Evolutionary conservation across 495 filamentous ascomycete genomes (phyloP).

Genomic region (Aspergillus ellipticus): DNA sequence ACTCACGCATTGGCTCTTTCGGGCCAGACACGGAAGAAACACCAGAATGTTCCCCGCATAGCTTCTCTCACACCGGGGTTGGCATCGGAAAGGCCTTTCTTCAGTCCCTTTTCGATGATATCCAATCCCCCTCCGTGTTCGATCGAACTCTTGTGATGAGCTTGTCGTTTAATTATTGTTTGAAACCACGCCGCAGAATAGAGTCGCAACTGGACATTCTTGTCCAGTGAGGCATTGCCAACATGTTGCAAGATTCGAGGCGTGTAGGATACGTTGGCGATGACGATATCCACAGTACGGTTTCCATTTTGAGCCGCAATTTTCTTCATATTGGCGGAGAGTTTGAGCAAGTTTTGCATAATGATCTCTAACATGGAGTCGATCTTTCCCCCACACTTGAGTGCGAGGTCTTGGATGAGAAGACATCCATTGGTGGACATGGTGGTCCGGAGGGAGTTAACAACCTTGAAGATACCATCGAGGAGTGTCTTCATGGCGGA

Average conservation of each 20-base stretch:
- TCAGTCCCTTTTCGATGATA: constrained; percentile 79
- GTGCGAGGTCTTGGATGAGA: constrained; percentile 81
- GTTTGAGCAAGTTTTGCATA: constrained; percentile 83
- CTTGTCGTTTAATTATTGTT: constrained; percentile 72
- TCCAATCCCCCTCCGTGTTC: constrained; percentile 82
- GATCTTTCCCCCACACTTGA: constrained; percentile 67
- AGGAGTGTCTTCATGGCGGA: constrained; percentile 66
- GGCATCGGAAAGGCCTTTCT: constrained; percentile 78
- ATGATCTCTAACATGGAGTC: constrained; percentile 89
- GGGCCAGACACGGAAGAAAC: constrained; percentile 72
- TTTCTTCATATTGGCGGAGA: constrained; percentile 84
- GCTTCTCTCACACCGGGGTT: constrained; percentile 83
- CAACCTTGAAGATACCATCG: constrained; percentile 86
- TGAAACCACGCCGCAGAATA: constrained; percentile 81
- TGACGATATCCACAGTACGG: constrained; percentile 66
- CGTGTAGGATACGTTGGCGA: constrained; percentile 74
- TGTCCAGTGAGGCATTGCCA: constrained; percentile 75
- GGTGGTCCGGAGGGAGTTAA: constrained; percentile 83
- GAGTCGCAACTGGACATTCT: constrained; percentile 78
- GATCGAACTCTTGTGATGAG: constrained; percentile 71
- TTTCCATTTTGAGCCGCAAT: constrained; percentile 80
- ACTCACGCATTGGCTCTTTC: constrained; percentile 69
- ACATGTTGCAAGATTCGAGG: constrained; percentile 79
- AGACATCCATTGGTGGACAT: constrained; percentile 80
- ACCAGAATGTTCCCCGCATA: constrained; percentile 82